Evolutionary conservation across 352 stramenopile genomes (phyloP), one percentile per base, ranked within the genome.

Genomic region (Blastocystis sp.): DNA sequence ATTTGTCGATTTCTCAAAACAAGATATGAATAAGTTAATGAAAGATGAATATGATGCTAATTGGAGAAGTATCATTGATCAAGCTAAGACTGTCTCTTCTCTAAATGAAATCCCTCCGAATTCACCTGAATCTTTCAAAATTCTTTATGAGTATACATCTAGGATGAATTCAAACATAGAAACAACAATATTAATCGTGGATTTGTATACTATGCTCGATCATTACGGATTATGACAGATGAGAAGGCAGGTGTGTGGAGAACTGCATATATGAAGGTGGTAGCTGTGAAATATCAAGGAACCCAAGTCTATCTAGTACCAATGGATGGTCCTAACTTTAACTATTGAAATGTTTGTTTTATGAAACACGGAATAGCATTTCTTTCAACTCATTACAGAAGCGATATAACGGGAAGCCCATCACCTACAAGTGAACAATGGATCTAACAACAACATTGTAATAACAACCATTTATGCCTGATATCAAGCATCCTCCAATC

Each of bases 381-480:
- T n/a, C 58, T 6, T 66, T 51, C 21, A 83, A 29, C 27, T 83
- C 51, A 16, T 43, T 49, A 37, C 77, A 87, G 65, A 87, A 87
- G 12, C 65, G 77, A 27, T 75, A 37, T n/a, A 87, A 29, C 1
- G 77, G 77, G 27, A 87, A 87, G 1, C 77, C 77, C 77, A 87
- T 87, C 1, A 86, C 71, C 57, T 73, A 81, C n/a, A 2, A 11
- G 16, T 67, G 27, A 87, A 94, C 90, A 66, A 95, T 91, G 0
- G 92, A 93, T 67, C 95, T 94, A 57, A 93, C 92, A 86, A 95
- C 95, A 46, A 96, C 93, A 87, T 95, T 96, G 90, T 95, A 96
- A 88, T 91, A 93, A 89, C 93, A 96, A 63, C 93, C 93, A n/a
- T 92, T 88, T 37, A 96, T 86, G 43, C 90, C 90, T 29, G 88